Percentiles rank a stretch among this genome's conserved stretches.
These are phyloP conservation scores for Suillus lakei DNA, from an alignment of 768 basidiomycete species.

Conservation along the genomic window DNA sequence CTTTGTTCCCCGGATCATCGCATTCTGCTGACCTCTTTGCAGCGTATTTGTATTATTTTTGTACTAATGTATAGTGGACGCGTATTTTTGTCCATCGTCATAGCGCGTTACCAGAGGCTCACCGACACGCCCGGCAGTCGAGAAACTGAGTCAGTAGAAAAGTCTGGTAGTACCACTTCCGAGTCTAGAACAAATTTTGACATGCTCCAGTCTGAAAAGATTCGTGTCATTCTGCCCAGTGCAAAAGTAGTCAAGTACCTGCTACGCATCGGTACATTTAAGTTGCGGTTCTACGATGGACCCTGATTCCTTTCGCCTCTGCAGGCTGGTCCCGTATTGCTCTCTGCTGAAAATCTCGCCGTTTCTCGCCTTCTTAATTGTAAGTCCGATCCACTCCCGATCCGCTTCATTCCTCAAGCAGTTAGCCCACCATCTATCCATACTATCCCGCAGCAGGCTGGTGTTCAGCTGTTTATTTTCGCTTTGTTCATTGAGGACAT, in stretches of 20 bases:
- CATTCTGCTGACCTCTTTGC: neutral
- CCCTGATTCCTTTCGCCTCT: constrained; percentile 43
- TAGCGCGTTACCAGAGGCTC: neutral
- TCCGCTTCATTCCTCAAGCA: constrained; percentile 68
- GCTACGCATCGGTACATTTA: neutral
- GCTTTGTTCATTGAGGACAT: constrained; percentile 73
- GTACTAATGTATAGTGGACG: neutral
- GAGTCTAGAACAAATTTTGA: neutral
- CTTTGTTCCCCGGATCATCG: constrained; percentile 1
- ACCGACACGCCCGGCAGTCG: neutral
- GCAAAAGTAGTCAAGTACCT: neutral
- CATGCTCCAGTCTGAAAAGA: neutral
- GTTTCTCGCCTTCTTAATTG: constrained; percentile 55
- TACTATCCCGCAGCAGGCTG: constrained; percentile 55
- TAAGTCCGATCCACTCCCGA: constrained; percentile 55
- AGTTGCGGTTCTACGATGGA: constrained; percentile 28
- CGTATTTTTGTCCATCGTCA: constrained; percentile 4
- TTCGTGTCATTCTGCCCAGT: neutral
- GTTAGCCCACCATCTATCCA: constrained; percentile 82
- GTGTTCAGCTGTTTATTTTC: constrained; percentile 56
- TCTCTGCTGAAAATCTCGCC: constrained; percentile 57
- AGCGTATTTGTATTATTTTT: constrained; percentile 9
- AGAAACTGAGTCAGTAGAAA: neutral
- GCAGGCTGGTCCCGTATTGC: constrained; percentile 56
- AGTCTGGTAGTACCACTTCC: neutral